Base-by-base conservation (phyloP, 768 basidiomycete species). In the Termitomyces heimii region DNA sequence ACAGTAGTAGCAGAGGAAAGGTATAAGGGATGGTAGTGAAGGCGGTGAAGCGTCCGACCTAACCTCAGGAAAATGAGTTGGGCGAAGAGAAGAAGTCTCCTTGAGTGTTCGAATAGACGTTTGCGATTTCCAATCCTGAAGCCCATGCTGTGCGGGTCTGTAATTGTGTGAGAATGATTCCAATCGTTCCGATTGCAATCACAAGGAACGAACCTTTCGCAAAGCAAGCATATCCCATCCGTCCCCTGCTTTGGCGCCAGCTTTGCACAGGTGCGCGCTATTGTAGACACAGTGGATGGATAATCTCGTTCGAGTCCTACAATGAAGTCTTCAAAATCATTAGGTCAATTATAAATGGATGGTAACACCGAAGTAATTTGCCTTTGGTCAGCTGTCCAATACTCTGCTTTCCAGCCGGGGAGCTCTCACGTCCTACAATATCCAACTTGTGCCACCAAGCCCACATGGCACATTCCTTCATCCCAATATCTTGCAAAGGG, bases 261-360 rank as follows among this genome's bases (percentile, higher is more conserved):
- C 69, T 94, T 94, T 5, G 78, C 84, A 64, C 88, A 90, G 1
- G 92, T 93, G 35, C 88, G 82, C 24, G 84, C 84, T 50, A 94
- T 88, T 0, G 92, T 84, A 8, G 89, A 92, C 12, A 93, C 92
- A 0, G 92, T 94, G 0, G 91, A 90, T 4, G 92, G 92, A 67
- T 88, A 94, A 67, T 92, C 85, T 51, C 79, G 82, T 70, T 94
- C 92, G 29, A 94, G 67, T 2, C 89, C 86, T 20, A 87, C 70
- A 56, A 94, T 89, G 63, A 93, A 94, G 67, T 86, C 92, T 92
- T 55, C 12, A 12, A 37, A 48, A 39, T 47, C 24, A 50, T 54
- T 35, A 54, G 18, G 29, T 22, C 22, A 51, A 47, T 12, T 1
- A 34, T 31, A 20, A 35, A 44, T 4, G 9, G 54, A 48, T 53